Conservation (phyloP, 768 basidiomycete species). For the Suillus fuscotomentosus region DNA sequence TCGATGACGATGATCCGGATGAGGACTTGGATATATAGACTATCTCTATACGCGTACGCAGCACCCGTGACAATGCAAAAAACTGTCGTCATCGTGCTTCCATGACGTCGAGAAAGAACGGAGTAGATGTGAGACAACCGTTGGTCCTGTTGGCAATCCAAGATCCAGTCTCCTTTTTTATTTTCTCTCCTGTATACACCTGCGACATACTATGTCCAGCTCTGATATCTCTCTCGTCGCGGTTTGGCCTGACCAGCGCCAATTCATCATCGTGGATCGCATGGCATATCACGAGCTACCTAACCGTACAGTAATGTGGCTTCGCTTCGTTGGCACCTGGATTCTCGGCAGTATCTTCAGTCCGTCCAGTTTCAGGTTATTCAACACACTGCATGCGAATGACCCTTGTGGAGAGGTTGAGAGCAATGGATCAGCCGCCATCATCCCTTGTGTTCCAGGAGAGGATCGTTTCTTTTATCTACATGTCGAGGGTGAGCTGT, state of each 20-base stretch:
- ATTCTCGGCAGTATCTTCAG: not conserved
- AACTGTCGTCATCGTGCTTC: not conserved
- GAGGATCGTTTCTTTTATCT: not conserved
- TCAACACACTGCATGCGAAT: not conserved
- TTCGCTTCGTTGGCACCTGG: not conserved
- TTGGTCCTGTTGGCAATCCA: not conserved
- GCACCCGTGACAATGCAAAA: not conserved
- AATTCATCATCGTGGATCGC: not conserved
- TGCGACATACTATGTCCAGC: not conserved
- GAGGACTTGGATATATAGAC: conserved; percentile 84
- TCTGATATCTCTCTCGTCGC: conserved; percentile 6
- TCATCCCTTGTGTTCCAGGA: not conserved
- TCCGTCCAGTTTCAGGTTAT: not conserved
- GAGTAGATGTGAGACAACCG: not conserved
- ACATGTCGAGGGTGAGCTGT: not conserved
- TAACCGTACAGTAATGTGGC: not conserved
- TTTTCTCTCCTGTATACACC: not conserved
- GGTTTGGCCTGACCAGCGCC: conserved; percentile 4
- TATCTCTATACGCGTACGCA: not conserved
- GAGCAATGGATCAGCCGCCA: not conserved
- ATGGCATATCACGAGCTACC: not conserved
- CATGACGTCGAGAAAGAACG: not conserved
- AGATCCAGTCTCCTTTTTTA: no score
- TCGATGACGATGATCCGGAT: conserved; percentile 95
- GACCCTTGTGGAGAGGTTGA: not conserved